Base-by-base conservation (phyloP, 2,329 filamentous ascomycete genomes). In the Sarocladiaceae sp. region DNA sequence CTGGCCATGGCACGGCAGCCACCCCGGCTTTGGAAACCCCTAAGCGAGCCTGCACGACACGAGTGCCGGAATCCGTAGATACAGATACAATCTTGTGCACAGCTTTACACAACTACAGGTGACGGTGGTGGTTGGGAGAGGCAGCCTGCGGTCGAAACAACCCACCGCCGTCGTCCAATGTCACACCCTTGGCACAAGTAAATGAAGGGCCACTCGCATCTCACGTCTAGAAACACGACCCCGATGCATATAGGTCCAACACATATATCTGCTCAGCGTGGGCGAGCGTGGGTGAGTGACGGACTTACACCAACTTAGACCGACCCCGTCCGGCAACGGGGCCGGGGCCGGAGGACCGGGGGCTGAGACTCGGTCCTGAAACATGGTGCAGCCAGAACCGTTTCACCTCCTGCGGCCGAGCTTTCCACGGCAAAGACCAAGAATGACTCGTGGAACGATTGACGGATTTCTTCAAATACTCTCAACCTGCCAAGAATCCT, bases 331-430 rank as follows among this genome's bases (percentile, higher is more conserved):
- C 29, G 29, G 29, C 7, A n/a, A 8, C 33, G 33, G 33, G 33
- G 33, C 33, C 33, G 33, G 33, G 33, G 33, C 33, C 33, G 40
- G 40, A 20, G 28, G 40, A 44, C 40, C 23, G 40, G 40, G 40
- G 40, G 44, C 4, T 48, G 44, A 48, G 44, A 48, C 44, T 48
- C 44, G 44, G 44, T 17, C 44, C 44, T 48, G 44, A 48, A 48
- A 48, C 44, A 17, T 48, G 44, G 44, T 48, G 44, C 44, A 18
- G 44, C 26, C 44, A 31, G 15, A 48, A 31, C 44, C 15, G 44
- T 48, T 48, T 48, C 44, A 48, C n/a, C 44, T 33, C 44, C 44
- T 26, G 17, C 10, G 17, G 35, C 10, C 35, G 10, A 39, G 10
- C 35, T 39, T 11, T 11, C 17, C 10, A 39, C 17, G 17, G 37